These are phyloP conservation scores for Oryza coarctata DNA, from an alignment of 176 grass and related monocot genomes.

Conservation along the genomic window DNA sequence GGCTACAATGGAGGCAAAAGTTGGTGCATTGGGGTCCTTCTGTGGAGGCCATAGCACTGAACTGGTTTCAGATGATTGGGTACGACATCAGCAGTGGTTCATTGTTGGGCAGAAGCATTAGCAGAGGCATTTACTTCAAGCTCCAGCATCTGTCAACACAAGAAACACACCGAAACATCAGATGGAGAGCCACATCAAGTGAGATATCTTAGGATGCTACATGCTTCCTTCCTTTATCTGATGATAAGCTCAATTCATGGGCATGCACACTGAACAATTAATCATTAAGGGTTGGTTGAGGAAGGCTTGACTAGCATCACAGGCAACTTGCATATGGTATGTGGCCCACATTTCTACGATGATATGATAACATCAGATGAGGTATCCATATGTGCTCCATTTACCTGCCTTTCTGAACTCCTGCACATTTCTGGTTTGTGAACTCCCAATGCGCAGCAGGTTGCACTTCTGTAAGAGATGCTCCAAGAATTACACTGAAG, in stretches of 20 bases:
- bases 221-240: conserved; percentile 30
- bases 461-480: too few relatives aligned
- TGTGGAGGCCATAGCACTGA: conserved; percentile 6
- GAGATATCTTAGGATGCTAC: conserved; percentile 24
- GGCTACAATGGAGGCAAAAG: conserved; percentile 6
- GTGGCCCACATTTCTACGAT: neutral
- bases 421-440: neutral
- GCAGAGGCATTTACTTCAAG: neutral
- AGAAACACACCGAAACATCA: conserved; percentile 1
- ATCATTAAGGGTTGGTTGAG: neutral
- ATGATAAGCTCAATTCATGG: conserved; percentile 1
- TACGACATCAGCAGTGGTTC: neutral
- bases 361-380: neutral
- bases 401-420: neutral
- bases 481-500: neutral
- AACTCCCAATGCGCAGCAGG: too few relatives aligned
- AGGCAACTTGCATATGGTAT: neutral
- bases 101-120: neutral
- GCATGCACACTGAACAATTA: neutral
- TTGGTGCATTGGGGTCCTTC: conserved; percentile 21
- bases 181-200: conserved; percentile 18
- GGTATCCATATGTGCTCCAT: neutral
- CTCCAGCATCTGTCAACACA: conserved; percentile 4
- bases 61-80: conserved; percentile 12
- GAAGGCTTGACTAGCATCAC: neutral